phyloP scores from a whole-genome alignment of 345 rosid genomes.

The Dipteronia sinensis region DNA sequence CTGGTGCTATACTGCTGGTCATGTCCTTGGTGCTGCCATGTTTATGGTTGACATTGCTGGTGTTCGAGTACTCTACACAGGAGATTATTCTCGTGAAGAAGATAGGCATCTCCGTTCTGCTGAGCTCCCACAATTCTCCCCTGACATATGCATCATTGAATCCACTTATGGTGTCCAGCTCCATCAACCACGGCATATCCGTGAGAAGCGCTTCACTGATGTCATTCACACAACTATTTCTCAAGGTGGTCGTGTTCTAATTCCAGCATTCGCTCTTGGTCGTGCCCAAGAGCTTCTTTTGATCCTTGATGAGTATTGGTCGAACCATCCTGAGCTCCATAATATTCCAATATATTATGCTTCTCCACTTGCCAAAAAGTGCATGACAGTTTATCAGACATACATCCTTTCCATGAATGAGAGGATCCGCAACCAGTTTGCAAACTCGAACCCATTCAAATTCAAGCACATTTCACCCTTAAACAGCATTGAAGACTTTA shows the following conservation, averaged over 20 bases:
- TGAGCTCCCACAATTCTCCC: constrained; percentile 95
- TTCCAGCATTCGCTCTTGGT: constrained; percentile 84
- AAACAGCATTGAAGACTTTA: constrained; percentile 84
- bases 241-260: constrained; percentile 92
- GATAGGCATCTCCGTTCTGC: constrained; percentile 95
- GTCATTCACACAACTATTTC: constrained; percentile 86
- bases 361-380: constrained; percentile 93
- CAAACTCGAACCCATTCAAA: constrained; percentile 85
- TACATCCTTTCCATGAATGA: constrained; percentile 96
- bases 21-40: constrained; percentile 99
- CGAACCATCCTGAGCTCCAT: constrained; percentile 83
- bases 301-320: constrained; percentile 93
- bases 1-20: constrained; percentile 99
- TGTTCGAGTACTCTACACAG: constrained; percentile 89
- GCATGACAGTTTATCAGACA: constrained; percentile 96
- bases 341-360: constrained; percentile 95
- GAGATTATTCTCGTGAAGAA: constrained; percentile 95
- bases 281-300: constrained; percentile 82
- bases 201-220: constrained; percentile 97
- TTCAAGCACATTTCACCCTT: constrained; percentile 85
- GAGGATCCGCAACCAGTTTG: constrained; percentile 90
- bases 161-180: constrained; percentile 97
- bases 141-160: constrained; percentile 93
- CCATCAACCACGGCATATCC: constrained; percentile 81
- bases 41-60: constrained; percentile 97